phyloP scores from a whole-genome alignment of 371 early-diverging fungal species.

The Mucor irregularis region DNA sequence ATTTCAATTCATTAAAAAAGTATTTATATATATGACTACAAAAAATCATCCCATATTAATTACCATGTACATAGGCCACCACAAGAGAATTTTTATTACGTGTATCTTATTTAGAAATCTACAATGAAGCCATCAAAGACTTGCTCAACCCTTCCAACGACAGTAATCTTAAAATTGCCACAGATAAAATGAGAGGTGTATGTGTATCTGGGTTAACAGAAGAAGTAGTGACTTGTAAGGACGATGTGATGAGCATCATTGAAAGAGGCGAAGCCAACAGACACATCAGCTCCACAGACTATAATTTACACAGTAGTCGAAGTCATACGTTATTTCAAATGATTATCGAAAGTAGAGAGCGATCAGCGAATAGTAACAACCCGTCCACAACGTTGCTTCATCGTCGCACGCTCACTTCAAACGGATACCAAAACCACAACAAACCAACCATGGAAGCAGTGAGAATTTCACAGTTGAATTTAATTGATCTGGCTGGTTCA shows the following conservation, averaged over 20 bases:
- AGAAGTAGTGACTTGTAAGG: conserved; percentile 82
- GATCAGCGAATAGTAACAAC: conserved; percentile 17
- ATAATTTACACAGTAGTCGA: conserved; percentile 87
- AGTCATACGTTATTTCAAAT: conserved; percentile 96
- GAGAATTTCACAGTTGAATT: conserved; percentile 72
- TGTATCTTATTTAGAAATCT: conserved; percentile 96
- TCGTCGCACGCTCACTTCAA: conserved; percentile 13
- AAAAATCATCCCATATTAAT: neutral
- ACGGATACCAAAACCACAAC: conserved; percentile 12
- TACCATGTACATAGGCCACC: conserved; percentile 22
- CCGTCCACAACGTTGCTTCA: conserved; percentile 3
- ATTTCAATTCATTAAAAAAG: conserved; percentile 53
- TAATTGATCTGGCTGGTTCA: conserved; percentile 98
- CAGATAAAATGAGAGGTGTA: conserved; percentile 64
- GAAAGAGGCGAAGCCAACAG: conserved; percentile 85
- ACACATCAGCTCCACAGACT: conserved; percentile 86
- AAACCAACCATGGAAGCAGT: no score
- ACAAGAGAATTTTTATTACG: conserved; percentile 82
- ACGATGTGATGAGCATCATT: conserved; percentile 82
- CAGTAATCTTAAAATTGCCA: conserved; percentile 73
- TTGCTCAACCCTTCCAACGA: conserved; percentile 73
- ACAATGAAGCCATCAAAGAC: conserved; percentile 90
- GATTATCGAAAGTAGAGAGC: conserved; percentile 55
- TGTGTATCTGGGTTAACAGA: conserved; percentile 88
- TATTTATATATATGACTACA: conserved; percentile 13